Percentiles rank a stretch among this genome's conserved stretches.
Evolutionary conservation across 2,329 filamentous ascomycete genomes (phyloP).

Genomic region (Bertia moriformis): DNA sequence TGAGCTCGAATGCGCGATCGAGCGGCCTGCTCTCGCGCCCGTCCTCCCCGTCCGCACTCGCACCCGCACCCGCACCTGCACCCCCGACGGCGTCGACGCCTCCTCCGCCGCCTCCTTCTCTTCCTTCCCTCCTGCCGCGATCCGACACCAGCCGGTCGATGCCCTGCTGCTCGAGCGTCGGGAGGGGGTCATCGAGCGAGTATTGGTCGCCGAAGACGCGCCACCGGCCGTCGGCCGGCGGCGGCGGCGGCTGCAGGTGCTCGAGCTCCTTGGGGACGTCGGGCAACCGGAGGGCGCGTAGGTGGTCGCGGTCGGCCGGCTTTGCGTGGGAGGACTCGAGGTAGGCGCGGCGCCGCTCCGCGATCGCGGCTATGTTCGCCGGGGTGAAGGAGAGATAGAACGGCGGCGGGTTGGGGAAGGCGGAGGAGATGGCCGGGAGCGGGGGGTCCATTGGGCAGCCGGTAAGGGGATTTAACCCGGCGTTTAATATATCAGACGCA

Average conservation of each 20-base stretch:
- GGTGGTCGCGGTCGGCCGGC: slow-evolving; percentile 7
- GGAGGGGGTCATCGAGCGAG: slow-evolving; percentile 46
- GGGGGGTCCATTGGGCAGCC: too few relatives aligned
- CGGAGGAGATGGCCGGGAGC: neutral
- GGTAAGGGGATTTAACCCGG: too few relatives aligned
- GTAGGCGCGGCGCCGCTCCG: slow-evolving; percentile 24
- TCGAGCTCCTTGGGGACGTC: slow-evolving; percentile 57
- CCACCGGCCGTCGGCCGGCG: slow-evolving; percentile 58
- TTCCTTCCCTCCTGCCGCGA: slow-evolving; percentile 29
- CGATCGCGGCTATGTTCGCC: slow-evolving; percentile 10
- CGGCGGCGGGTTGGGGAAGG: slow-evolving; percentile 1
- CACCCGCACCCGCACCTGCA: neutral
- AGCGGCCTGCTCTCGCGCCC: slow-evolving; percentile 41
- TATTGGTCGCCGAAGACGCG: slow-evolving; percentile 59
- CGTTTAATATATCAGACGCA: too few relatives aligned
- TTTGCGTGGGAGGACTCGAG: too few relatives aligned
- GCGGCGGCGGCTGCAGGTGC: slow-evolving; percentile 67
- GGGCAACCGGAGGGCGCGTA: slow-evolving; percentile 7
- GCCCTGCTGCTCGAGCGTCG: slow-evolving; percentile 53
- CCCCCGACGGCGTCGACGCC: slow-evolving; percentile 1
- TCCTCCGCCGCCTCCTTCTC: slow-evolving; percentile 3
- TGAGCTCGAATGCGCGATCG: slow-evolving; percentile 54
- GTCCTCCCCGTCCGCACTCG: slow-evolving; percentile 22
- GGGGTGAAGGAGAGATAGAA: neutral
- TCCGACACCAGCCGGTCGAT: slow-evolving; percentile 46